Conservation (phyloP, 441 rosid species). For the Erodium chrysanthum region DNA sequence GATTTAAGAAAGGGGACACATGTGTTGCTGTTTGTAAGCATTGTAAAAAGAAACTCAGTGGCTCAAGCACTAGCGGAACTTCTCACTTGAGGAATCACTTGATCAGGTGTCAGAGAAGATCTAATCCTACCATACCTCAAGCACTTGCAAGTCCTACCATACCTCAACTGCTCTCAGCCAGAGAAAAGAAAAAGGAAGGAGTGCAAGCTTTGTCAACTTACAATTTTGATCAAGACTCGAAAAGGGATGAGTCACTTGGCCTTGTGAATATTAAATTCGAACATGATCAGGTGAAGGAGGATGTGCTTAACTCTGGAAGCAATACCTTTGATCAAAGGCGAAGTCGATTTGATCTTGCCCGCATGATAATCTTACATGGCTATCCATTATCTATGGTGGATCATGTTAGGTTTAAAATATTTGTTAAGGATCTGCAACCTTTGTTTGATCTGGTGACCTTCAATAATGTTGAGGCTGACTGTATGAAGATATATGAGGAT, state of each 20-base stretch:
- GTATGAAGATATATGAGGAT: constrained; percentile 53
- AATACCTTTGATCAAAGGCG: constrained; percentile 44
- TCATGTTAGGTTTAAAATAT: constrained; percentile 56
- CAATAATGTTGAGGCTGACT: constrained; percentile 47
- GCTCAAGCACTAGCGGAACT: constrained; percentile 66
- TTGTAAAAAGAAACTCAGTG: constrained; percentile 59
- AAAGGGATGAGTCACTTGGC: constrained; percentile 30
- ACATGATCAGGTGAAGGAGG: constrained; percentile 35
- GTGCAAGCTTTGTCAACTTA: no score
- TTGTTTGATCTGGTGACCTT: constrained; percentile 43
- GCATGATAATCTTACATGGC: constrained; percentile 62
- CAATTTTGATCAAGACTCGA: no score
- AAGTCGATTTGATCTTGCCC: constrained; percentile 52
- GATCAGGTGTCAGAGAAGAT: constrained; percentile 52
- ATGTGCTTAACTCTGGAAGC: not conserved
- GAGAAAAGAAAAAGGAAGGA: constrained; percentile 34
- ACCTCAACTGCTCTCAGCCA: constrained; percentile 21
- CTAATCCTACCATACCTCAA: not conserved
- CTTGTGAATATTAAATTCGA: constrained; percentile 40
- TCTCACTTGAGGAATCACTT: constrained; percentile 69
- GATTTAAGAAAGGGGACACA: constrained; percentile 51
- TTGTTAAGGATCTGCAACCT: constrained; percentile 52
- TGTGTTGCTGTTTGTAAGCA: constrained; percentile 60
- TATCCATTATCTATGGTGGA: constrained; percentile 62
- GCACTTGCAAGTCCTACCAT: not conserved